Conservation (phyloP, 1,139 yeast species). For the Wickerhamiella pararugosa region DNA sequence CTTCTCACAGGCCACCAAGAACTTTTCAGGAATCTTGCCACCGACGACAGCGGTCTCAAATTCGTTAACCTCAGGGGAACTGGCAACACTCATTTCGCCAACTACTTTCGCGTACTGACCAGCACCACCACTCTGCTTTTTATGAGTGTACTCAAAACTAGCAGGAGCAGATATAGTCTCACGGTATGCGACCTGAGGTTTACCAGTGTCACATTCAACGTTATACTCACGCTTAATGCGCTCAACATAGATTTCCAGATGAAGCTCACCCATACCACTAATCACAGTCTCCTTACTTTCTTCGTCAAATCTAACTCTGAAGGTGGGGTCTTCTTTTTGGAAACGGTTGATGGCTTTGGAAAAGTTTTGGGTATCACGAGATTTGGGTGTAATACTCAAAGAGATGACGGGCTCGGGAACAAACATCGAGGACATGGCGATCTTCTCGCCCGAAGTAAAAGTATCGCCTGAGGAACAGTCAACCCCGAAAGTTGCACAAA, state of each 20-base stretch:
- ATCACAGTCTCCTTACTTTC: slow-evolving; percentile 94
- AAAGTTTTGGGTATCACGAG: slow-evolving; percentile 77
- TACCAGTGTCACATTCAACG: slow-evolving; percentile 89
- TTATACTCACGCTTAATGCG: slow-evolving; percentile 96
- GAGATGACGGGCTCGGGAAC: slow-evolving; percentile 98
- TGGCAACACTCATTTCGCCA: slow-evolving; percentile 61
- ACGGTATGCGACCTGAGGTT: slow-evolving; percentile 96
- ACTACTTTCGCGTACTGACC: slow-evolving; percentile 98
- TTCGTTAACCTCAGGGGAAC: slow-evolving; percentile 34
- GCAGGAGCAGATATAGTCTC: slow-evolving; percentile 70
- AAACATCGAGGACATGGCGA: slow-evolving; percentile 88
- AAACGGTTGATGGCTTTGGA: slow-evolving; percentile 94
- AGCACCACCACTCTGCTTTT: slow-evolving; percentile 98
- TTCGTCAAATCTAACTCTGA: slow-evolving; percentile 75
- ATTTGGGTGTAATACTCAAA: slow-evolving; percentile 72
- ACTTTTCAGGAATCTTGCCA: slow-evolving; percentile 93
- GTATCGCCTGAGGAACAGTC: slow-evolving; percentile 99
- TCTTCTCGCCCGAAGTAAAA: slow-evolving; percentile 60
- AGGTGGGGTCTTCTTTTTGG: slow-evolving; percentile 98
- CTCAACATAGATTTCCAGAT: slow-evolving; percentile 91
- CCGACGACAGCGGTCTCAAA: slow-evolving; percentile 87
- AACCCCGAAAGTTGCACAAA: slow-evolving; percentile 97
- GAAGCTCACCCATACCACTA: slow-evolving; percentile 98
- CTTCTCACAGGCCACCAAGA: slow-evolving; percentile 82
- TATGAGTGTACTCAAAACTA: slow-evolving; percentile 86